Evolutionary conservation across 768 basidiomycete genomes (phyloP), one percentile per base, ranked within the genome.

Genomic region (Krasilnikovozyma curviuscula): DNA sequence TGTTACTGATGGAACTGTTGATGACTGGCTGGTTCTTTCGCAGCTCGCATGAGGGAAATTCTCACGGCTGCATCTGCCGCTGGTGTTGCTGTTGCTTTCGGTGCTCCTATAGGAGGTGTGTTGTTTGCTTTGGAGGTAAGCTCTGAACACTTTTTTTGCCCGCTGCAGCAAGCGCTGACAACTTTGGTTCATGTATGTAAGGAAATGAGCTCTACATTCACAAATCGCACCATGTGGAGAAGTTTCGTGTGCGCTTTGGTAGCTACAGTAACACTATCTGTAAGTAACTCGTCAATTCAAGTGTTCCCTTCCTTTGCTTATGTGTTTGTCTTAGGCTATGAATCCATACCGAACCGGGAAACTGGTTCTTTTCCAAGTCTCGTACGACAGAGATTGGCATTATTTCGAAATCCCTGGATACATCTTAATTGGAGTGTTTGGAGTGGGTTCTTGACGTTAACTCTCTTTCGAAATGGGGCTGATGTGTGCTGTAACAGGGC

Each of bases 161-260:
- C 6, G 6, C 3, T 7, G 9, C 5, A n/a, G 16, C 1, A n/a
- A 12, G 18, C 12, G 32, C 30, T 43, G 41, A 41, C 32, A 10
- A 37, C n/a, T n/a, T n/a, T n/a, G 54, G 24, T 25, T n/a, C 13
- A 9, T 40, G n/a, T 8, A 3, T 24, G 12, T 19, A 58, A 89
- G 84, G 93, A 98, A 76, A 98, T 98, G 93, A 91, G 84, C 64
- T 82, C 86, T 63, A 80, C 76, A 32, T 97, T 95, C 64, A 91
- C 82, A 49, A 89, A 89, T 66, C 81, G 85, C 65, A 97, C 91
- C 5, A 93, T 97, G 86, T 97, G 91, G 91, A 72, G 79, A 59
- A 89, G 84, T 60, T 93, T 97, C 65, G 80, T 97, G 61, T 97
- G 93, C 63, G 93, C 93, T 29, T 71, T 98, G 40, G 81, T 97